These are phyloP conservation scores for Rubia peregrina DNA, from an alignment of 305 asterid genomes.

Conservation along the genomic window DNA sequence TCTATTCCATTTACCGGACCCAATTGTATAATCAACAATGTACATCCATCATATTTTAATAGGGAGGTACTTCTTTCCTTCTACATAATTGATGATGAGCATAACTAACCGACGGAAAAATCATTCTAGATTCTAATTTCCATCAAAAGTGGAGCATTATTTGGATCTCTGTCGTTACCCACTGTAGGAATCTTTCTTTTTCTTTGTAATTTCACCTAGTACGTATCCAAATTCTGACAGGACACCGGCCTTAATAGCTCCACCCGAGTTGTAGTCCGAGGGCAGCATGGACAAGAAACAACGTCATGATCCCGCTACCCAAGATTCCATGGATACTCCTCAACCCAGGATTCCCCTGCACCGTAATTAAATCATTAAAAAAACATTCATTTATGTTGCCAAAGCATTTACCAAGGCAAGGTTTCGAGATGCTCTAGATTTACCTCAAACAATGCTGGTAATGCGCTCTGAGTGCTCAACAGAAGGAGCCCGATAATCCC, in stretches of 20 bases:
- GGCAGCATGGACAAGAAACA: conserved; percentile 80
- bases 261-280: conserved; percentile 89
- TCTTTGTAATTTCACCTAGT: background rate
- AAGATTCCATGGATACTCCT: conserved; percentile 72
- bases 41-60: background rate
- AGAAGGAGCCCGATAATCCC: conserved; percentile 79
- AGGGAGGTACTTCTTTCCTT: background rate
- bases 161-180: background rate
- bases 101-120: background rate
- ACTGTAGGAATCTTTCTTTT: background rate
- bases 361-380: background rate
- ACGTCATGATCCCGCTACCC: conserved; percentile 90
- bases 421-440: conserved; percentile 6
- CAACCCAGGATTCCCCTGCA: conserved; percentile 71
- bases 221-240: background rate
- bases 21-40: background rate
- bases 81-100: background rate
- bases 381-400: background rate
- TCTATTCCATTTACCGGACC: background rate
- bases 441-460: conserved; percentile 82
- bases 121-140: background rate
- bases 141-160: background rate
- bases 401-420: background rate
- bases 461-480: conserved; percentile 55
- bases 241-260: conserved; percentile 35